Conservation (phyloP, 371 early-diverging fungal genomes). For the Synchytrium microbalum region DNA sequence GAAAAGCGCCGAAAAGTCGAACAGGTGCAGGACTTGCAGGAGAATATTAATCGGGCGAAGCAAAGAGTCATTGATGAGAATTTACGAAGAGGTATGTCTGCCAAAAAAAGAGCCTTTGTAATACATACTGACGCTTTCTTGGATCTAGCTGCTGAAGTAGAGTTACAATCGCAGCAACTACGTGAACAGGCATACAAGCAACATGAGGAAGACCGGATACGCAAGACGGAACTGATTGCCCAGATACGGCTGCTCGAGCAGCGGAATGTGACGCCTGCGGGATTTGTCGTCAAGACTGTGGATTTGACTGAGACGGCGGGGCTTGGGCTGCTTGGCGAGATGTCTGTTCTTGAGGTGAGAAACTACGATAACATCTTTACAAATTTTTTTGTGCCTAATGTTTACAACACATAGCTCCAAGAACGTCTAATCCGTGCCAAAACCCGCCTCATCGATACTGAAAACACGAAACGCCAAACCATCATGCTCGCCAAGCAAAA, state of each 20-base stretch:
- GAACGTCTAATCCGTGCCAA: constrained; percentile 31
- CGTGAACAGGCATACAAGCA: constrained; percentile 23
- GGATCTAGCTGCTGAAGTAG: constrained; percentile 28
- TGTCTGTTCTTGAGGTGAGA: constrained; percentile 38
- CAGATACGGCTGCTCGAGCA: constrained; percentile 41
- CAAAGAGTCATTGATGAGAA: constrained; percentile 27
- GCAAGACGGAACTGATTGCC: constrained; percentile 37
- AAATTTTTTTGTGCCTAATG: background rate
- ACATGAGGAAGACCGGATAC: constrained; percentile 28
- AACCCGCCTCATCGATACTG: constrained; percentile 12
- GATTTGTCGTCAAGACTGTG: constrained; percentile 23
- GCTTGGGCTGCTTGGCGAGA: constrained; percentile 37
- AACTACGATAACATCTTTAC: constrained; percentile 2
- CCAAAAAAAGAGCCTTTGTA: background rate
- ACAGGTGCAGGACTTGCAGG: constrained; percentile 33
- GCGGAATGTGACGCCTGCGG: constrained; percentile 27
- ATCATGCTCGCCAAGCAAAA: constrained; percentile 20
- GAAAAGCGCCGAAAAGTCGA: constrained; percentile 21
- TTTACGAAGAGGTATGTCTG: constrained; percentile 24
- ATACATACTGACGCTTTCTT: constrained; percentile 5
- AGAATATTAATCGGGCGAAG: constrained; percentile 30
- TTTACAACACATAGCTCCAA: constrained; percentile 26
- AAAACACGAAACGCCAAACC: constrained; percentile 19
- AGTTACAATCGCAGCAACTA: constrained; percentile 20
- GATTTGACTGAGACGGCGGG: constrained; percentile 38